Conservation (phyloP, 2,329 filamentous ascomycete species). For the Cladosporium velox region DNA sequence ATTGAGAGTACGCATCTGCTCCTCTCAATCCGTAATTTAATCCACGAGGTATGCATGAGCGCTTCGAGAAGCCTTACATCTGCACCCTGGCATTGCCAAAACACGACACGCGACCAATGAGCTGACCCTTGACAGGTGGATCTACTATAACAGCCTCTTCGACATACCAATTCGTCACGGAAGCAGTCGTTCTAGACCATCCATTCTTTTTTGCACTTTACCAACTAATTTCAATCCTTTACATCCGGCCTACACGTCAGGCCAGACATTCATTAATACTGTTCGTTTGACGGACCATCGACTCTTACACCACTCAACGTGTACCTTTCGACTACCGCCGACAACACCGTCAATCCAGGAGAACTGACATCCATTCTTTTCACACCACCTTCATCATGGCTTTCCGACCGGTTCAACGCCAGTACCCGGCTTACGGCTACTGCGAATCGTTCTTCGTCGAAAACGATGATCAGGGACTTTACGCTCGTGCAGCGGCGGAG, state of each 20-base stretch:
- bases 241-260: conserved; percentile 43
- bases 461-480: conserved; percentile 56
- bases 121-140: conserved; percentile 41
- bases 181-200: conserved; percentile 39
- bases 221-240: conserved; percentile 64
- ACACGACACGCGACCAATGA: conserved; percentile 28
- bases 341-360: conserved; percentile 41
- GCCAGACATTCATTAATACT: conserved; percentile 55
- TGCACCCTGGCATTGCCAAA: conserved; percentile 23
- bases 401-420: conserved; percentile 44
- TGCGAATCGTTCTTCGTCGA: conserved; percentile 72
- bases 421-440: conserved; percentile 58
- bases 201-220: conserved; percentile 43
- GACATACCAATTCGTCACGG: conserved; percentile 24
- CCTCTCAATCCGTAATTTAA: conserved; percentile 48
- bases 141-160: conserved; percentile 38
- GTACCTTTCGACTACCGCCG: conserved; percentile 30
- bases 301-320: conserved; percentile 39
- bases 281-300: conserved; percentile 42
- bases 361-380: conserved; percentile 49
- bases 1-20: conserved; percentile 23
- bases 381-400: conserved; percentile 52
- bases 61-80: conserved; percentile 26
- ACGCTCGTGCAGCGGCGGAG: conserved; percentile 62
- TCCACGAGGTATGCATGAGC: conserved; percentile 49